phyloP scores from a whole-genome alignment of 208 protist species.

The Acanthamoeba triangularis region DNA sequence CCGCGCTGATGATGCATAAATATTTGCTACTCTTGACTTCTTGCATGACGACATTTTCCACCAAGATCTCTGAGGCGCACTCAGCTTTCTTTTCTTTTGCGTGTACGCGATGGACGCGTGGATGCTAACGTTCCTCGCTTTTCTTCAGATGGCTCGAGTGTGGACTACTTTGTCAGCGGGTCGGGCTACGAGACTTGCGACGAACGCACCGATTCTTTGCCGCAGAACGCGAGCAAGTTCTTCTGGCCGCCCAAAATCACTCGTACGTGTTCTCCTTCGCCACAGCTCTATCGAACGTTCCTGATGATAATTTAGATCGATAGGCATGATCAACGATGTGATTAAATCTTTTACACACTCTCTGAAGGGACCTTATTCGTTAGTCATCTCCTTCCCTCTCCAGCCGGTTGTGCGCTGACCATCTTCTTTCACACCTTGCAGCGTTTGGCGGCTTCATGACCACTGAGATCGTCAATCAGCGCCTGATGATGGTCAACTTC shows the following conservation, averaged over 20 bases:
- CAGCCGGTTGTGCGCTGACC: background rate
- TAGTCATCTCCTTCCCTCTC: background rate
- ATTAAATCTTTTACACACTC: slow-evolving; percentile 1
- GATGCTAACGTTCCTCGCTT: slow-evolving; percentile 35
- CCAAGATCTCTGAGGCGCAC: slow-evolving; percentile 60
- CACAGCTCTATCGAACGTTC: background rate
- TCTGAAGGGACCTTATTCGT: background rate
- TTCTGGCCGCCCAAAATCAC: slow-evolving; percentile 39
- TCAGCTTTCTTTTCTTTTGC: background rate
- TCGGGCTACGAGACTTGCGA: background rate
- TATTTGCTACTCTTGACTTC: slow-evolving; percentile 68
- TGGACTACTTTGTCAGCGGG: slow-evolving; percentile 25
- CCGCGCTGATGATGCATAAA: slow-evolving; percentile 33
- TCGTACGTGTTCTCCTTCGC: background rate
- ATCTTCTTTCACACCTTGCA: background rate
- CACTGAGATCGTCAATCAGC: background rate
- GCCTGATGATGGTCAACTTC: background rate
- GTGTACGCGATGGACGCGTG: no score
- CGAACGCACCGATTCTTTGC: background rate
- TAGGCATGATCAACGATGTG: slow-evolving; percentile 52
- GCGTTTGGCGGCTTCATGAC: slow-evolving; percentile 21
- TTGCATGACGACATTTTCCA: slow-evolving; percentile 62
- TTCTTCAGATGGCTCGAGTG: background rate
- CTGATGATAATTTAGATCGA: slow-evolving; percentile 46
- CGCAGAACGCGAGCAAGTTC: slow-evolving; percentile 40